phyloP scores from a whole-genome alignment of 2,329 filamentous ascomycete genomes.

The Beauveria sp. region DNA sequence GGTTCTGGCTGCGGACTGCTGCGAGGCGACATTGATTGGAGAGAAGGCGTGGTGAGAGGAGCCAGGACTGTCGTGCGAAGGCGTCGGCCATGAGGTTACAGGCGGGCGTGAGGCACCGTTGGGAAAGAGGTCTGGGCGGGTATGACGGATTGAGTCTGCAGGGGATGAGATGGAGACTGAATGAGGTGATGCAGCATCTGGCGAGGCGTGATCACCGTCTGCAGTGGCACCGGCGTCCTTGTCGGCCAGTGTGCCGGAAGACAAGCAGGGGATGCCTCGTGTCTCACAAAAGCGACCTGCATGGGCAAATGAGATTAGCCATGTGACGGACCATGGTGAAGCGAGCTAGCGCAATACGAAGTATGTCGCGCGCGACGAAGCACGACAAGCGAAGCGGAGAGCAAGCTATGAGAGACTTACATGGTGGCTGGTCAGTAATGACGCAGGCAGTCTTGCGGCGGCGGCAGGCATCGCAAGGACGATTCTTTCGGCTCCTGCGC shows the following conservation, averaged over 20 bases:
- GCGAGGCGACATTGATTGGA: not conserved
- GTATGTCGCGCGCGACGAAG: not conserved
- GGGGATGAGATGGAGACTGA: slow-evolving; percentile 3
- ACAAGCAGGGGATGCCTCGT: slow-evolving; percentile 10
- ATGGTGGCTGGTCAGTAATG: slow-evolving; percentile 35
- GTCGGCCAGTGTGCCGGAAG: slow-evolving; percentile 8
- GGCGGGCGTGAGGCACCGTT: not conserved
- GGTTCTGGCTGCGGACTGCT: not conserved
- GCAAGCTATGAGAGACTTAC: slow-evolving; percentile 22
- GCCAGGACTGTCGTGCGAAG: slow-evolving; percentile 8
- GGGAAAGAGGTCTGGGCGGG: not conserved
- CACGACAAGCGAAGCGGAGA: not conserved
- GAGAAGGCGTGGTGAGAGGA: slow-evolving; percentile 7
- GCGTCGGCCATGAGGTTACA: not conserved
- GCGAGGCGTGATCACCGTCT: not conserved
- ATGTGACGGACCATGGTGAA: not conserved
- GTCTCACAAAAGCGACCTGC: slow-evolving; percentile 12
- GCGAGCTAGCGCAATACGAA: not conserved
- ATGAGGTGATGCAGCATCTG: slow-evolving; percentile 5
- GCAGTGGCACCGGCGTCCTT: not conserved
- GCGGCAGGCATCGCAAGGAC: slow-evolving; percentile 38
- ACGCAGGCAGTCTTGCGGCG: slow-evolving; percentile 40
- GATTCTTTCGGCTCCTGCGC: slow-evolving; percentile 37
- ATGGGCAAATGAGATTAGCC: not conserved
- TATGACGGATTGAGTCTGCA: slow-evolving; percentile 5